Evolutionary conservation across 1,284 basidiomycete genomes (phyloP).

Genomic region (Serendipita sp.): DNA sequence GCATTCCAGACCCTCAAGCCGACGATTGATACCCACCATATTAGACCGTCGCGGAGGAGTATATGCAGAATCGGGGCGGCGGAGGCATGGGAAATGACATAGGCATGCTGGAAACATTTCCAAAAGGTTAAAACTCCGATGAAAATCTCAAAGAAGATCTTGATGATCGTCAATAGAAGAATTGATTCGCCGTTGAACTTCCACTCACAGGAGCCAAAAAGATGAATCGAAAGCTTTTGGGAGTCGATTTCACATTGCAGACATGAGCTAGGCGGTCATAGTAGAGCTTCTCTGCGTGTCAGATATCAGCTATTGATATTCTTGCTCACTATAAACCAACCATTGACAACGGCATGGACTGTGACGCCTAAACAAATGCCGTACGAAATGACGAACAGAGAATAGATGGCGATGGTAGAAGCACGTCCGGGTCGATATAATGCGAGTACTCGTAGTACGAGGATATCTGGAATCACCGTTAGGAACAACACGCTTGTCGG

Average conservation of each 20-base stretch:
- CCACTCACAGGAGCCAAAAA: not conserved
- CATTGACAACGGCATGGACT: not conserved
- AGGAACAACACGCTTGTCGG: not conserved
- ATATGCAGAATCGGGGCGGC: not conserved
- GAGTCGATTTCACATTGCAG: not conserved
- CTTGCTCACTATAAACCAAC: not conserved
- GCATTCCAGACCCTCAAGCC: not conserved
- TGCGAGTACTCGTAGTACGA: not conserved
- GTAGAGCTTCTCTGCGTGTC: not conserved
- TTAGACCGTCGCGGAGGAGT: not conserved
- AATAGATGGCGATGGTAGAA: not conserved
- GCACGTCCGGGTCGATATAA: not conserved
- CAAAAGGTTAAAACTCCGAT: not conserved
- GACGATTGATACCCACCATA: not conserved
- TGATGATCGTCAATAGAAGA: not conserved
- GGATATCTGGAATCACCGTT: not conserved
- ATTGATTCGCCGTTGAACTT: not conserved
- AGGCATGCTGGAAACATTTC: not conserved
- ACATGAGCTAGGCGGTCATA: not conserved
- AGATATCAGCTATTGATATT: not conserved
- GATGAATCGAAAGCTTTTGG: not conserved
- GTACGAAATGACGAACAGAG: not conserved
- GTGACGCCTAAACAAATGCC: slow-evolving; percentile 1
- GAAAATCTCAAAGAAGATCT: slow-evolving; percentile 1
- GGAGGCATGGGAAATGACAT: slow-evolving; percentile 1